Evolutionary conservation across 148 eudicot genomes (phyloP), one percentile per base, ranked within the genome.

Genomic region (Chenopodium suecicum): DNA sequence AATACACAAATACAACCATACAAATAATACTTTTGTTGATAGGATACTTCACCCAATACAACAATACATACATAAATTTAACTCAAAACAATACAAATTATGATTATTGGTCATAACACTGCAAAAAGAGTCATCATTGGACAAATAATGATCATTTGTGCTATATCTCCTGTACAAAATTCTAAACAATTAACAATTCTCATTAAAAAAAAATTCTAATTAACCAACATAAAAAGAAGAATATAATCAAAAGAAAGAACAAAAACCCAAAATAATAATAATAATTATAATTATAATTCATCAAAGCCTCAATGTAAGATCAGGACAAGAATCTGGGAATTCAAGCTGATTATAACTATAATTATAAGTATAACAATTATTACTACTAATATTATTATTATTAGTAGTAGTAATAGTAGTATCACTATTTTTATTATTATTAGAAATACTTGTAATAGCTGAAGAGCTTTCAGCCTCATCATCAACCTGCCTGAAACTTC

Each of bases 221-320:
- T 0, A 44, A 20, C 56, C 46, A 4, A 37, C 0, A 19, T 2
- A 22, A 72, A 2, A 22, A 46, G 54, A 72, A 41, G 29, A 44
- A 20, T 41, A 41, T 41, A 41, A 41, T 41, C 44, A 20, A 9
- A 11, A 72, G 9, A 41, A 7, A 37, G 20, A 20, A 31, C 9
- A 37, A 34, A 7, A 7, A 69, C 14, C 32, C 14, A 29, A 32
- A 7, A 17, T 4, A 37, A 70, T 6, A 70, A n/a, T 77, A 17
- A 16, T 4, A 7, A n/a, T 1, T 25, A 48, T 29, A 17, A n/a
- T 77, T 14, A 56, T 56, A 0, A 3, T 56, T 17, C 17, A 81
- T 89, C 83, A 92, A 70, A 92, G 85, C 83, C 86, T 88, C 29
- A 92, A 84, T 7, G 93, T 88, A 79, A 92, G 95, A 81, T 92